phyloP scores from a whole-genome alignment of 2,329 filamentous ascomycete genomes.

The Intubia oerlemansii region DNA sequence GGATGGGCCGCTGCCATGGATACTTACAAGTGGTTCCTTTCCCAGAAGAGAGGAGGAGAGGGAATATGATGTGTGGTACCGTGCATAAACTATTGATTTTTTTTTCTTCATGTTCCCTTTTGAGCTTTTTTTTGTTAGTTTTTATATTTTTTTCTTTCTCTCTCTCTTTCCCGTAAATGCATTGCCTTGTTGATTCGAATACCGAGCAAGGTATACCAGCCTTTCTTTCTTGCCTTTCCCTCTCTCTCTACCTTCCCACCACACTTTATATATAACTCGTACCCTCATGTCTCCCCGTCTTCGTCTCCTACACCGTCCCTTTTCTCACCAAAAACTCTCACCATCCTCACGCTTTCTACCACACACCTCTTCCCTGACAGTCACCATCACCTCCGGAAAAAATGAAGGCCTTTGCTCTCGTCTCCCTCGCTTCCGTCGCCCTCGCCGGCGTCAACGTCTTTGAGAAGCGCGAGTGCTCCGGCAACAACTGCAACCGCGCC shows the following conservation, averaged over 20 bases:
- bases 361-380: too few species aligned
- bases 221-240: neutral
- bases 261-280: too few species aligned
- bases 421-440: conserved; percentile 17
- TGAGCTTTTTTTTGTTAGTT: neutral
- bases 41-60: too few species aligned
- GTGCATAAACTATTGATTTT: too few species aligned
- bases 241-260: neutral
- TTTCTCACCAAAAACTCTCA: too few species aligned
- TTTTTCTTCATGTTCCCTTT: neutral
- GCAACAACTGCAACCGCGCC: conserved; percentile 25
- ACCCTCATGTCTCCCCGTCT: too few species aligned
- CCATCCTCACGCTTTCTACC: too few species aligned
- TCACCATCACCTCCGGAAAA: too few species aligned
- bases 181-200: neutral
- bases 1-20: too few species aligned
- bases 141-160: neutral
- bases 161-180: neutral
- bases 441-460: conserved; percentile 13
- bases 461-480: conserved; percentile 16
- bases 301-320: too few species aligned
- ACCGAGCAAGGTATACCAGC: neutral
- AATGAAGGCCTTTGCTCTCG: conserved; percentile 20
- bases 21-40: too few species aligned
- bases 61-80: too few species aligned